Evolutionary conservation across 257 asterid species (phyloP).

Genomic region (Solanum clarkiae): DNA sequence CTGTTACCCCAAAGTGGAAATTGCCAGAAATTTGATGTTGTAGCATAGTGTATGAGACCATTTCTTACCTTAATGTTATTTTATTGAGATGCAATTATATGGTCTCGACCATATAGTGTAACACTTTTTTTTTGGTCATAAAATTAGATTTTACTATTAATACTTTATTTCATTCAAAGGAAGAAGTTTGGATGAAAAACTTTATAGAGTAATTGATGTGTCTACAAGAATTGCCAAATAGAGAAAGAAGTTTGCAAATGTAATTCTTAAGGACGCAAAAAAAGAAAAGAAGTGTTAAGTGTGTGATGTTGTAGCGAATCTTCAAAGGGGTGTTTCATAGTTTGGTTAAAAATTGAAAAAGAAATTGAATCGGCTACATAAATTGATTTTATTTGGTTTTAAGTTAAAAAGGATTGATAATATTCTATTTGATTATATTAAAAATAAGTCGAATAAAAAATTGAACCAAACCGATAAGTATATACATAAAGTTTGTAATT

Average conservation of each 20-base stretch:
- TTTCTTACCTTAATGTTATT: neutral
- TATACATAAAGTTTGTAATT: neutral
- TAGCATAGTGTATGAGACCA: neutral
- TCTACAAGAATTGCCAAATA: neutral
- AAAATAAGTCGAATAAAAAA: neutral
- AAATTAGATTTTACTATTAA: neutral
- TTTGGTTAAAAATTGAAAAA: no score
- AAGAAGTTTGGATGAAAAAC: neutral
- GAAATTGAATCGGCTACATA: neutral
- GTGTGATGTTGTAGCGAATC: accelerated
- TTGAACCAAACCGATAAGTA: accelerated
- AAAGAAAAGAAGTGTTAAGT: neutral
- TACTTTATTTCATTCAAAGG: neutral
- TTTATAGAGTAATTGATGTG: neutral
- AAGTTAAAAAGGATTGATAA: neutral
- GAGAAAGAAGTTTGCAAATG: neutral
- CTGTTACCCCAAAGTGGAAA: neutral
- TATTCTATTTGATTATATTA: neutral
- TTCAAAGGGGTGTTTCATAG: neutral
- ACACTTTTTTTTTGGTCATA: neutral
- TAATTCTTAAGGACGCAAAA: neutral
- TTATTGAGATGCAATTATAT: neutral
- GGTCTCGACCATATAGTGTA: neutral
- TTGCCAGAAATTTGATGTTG: neutral
- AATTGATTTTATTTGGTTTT: neutral